Percentiles rank a stretch among this genome's conserved stretches.
phyloP scores from a whole-genome alignment of 495 filamentous ascomycete genomes.

The Xylaria grammica region DNA sequence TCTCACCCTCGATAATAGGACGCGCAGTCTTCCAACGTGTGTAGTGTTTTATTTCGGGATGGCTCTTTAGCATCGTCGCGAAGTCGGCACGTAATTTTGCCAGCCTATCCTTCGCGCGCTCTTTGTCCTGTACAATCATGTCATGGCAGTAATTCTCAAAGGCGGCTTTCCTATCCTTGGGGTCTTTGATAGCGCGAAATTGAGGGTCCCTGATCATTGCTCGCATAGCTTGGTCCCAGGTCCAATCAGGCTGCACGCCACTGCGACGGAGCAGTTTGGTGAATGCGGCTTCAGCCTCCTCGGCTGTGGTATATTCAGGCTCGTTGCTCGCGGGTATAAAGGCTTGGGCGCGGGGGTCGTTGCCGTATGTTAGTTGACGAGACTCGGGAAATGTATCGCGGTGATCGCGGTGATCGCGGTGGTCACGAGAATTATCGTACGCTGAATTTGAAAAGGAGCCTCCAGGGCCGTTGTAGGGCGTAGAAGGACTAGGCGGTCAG shows the following conservation, averaged over 20 bases:
- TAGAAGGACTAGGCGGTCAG: conserved; percentile 55
- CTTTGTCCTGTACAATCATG: conserved; percentile 90
- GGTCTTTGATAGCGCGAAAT: conserved; percentile 92
- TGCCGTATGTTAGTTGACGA: conserved; percentile 71
- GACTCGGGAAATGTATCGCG: conserved; percentile 66
- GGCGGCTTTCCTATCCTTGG: conserved; percentile 85
- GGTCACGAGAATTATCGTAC: conserved; percentile 39
- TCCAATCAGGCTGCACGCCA: conserved; percentile 87
- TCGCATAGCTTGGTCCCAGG: conserved; percentile 89
- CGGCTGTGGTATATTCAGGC: conserved; percentile 80
- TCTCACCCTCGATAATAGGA: conserved; percentile 93
- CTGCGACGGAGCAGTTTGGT: conserved; percentile 86
- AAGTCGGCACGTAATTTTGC: conserved; percentile 94
- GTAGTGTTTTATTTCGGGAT: conserved; percentile 97
- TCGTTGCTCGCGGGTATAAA: conserved; percentile 71
- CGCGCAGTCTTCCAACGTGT: conserved; percentile 97
- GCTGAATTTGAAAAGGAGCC: conserved; percentile 51
- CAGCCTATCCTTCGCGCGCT: conserved; percentile 91
- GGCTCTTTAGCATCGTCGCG: conserved; percentile 91
- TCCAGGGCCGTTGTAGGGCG: conserved; percentile 71
- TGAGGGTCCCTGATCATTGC: conserved; percentile 91
- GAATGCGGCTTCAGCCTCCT: conserved; percentile 95
- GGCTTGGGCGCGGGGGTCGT: conserved; percentile 65
- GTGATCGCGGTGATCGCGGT: conserved; percentile 39
- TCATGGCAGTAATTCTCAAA: conserved; percentile 96